These are phyloP conservation scores for Russula brevipes DNA, from an alignment of 768 basidiomycete species.

Conservation along the genomic window DNA sequence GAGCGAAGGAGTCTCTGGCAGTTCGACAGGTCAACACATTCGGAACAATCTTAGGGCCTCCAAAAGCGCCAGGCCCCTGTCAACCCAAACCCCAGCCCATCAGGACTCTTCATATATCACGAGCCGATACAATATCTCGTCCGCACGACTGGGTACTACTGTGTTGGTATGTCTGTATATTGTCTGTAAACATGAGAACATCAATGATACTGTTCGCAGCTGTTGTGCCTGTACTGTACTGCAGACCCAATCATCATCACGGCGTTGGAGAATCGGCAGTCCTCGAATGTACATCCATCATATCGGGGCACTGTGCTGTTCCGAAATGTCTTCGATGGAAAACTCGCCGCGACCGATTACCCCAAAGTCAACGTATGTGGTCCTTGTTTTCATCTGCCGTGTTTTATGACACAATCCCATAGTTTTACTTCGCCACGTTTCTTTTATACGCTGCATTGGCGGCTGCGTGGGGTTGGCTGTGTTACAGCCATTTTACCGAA, in stretches of 20 bases:
- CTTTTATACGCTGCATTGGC: conserved; percentile 69
- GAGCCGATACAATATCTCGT: conserved; percentile 81
- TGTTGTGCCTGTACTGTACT: conserved; percentile 86
- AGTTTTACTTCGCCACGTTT: conserved; percentile 90
- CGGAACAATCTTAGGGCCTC: conserved; percentile 50
- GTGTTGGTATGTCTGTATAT: conserved; percentile 62
- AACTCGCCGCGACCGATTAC: conserved; percentile 88
- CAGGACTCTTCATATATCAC: conserved; percentile 49
- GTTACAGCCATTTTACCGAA: conserved; percentile 74
- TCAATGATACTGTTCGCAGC: conserved; percentile 41
- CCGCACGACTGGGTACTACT: conserved; percentile 89
- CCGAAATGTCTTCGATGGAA: conserved; percentile 81
- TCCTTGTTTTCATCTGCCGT: background rate
- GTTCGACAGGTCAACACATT: conserved; percentile 35
- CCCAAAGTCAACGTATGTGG: conserved; percentile 87
- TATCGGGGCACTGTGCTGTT: conserved; percentile 81
- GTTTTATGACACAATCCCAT: background rate
- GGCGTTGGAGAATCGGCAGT: conserved; percentile 28
- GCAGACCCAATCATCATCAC: conserved; percentile 27
- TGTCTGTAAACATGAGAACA: background rate
- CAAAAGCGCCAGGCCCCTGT: conserved; percentile 26
- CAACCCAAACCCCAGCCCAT: conserved; percentile 45
- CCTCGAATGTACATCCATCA: conserved; percentile 62
- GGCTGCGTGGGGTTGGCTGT: conserved; percentile 75
- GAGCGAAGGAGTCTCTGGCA: conserved; percentile 24